Evolutionary conservation across 2,329 filamentous ascomycete genomes (phyloP).

Genomic region (Phaeomoniella chlamydospora): DNA sequence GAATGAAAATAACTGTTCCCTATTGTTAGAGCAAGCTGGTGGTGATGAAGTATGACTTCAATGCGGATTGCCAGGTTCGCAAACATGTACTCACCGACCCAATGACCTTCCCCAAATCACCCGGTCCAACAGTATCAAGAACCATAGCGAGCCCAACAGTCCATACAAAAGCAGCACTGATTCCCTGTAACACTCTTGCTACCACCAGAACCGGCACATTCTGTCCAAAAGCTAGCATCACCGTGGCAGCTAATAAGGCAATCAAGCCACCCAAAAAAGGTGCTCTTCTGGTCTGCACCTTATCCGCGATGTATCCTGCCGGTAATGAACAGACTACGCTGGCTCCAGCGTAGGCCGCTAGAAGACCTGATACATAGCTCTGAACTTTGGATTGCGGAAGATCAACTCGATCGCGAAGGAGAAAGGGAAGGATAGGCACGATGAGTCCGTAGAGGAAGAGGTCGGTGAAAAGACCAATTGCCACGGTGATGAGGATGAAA

Average conservation of each 20-base stretch:
- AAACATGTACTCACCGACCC: constrained; percentile 29
- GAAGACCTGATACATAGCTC: constrained; percentile 34
- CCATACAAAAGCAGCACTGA: constrained; percentile 44
- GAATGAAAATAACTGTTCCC: constrained; percentile 39
- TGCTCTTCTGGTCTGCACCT: constrained; percentile 33
- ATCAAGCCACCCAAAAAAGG: constrained; percentile 44
- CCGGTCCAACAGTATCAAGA: constrained; percentile 41
- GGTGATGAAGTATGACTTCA: too few relatives aligned
- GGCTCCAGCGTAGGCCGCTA: constrained; percentile 40
- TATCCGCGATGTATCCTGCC: constrained; percentile 41
- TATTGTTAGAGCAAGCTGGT: too few relatives aligned
- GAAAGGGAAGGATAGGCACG: constrained; percentile 43
- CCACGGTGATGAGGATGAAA: constrained; percentile 44
- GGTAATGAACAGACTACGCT: constrained; percentile 36
- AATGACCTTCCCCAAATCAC: constrained; percentile 46
- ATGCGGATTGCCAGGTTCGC: too few relatives aligned
- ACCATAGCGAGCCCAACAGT: constrained; percentile 44
- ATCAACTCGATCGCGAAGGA: constrained; percentile 36
- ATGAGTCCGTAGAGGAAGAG: constrained; percentile 46
- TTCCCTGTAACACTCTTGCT: constrained; percentile 42
- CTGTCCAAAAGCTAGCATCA: constrained; percentile 37
- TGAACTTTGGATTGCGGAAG: constrained; percentile 35
- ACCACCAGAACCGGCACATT: constrained; percentile 32
- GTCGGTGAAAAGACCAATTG: constrained; percentile 20
- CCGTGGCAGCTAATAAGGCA: constrained; percentile 37